Conservation (phyloP, 2,329 filamentous ascomycete species). For the Penicillium sp. region DNA sequence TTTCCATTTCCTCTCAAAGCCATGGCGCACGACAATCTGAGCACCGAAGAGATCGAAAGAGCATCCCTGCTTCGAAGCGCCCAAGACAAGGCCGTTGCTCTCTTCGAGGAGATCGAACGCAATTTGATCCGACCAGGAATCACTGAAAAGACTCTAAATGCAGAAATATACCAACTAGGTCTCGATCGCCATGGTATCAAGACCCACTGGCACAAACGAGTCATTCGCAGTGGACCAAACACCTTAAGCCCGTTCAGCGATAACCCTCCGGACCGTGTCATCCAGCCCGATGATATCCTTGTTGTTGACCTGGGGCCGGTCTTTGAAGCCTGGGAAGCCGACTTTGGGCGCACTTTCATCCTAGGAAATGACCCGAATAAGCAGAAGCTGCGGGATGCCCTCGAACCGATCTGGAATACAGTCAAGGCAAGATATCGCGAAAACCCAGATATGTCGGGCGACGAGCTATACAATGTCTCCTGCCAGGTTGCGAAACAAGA, state of each 20-base stretch:
- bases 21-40: background rate
- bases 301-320: constrained; percentile 53
- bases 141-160: constrained; percentile 47
- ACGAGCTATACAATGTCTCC: constrained; percentile 47
- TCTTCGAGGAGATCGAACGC: constrained; percentile 49
- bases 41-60: constrained; percentile 20
- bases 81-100: constrained; percentile 44
- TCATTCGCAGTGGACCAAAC: constrained; percentile 51
- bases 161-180: constrained; percentile 48
- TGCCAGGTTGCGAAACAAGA: constrained; percentile 35
- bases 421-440: constrained; percentile 42
- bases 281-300: constrained; percentile 50
- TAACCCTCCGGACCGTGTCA: constrained; percentile 49
- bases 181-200: constrained; percentile 42
- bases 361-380: constrained; percentile 48
- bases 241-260: constrained; percentile 49
- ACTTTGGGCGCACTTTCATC: constrained; percentile 54
- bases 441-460: constrained; percentile 48
- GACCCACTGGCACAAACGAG: constrained; percentile 54
- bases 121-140: constrained; percentile 48
- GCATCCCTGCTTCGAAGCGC: constrained; percentile 45
- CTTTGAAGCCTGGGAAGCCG: constrained; percentile 53
- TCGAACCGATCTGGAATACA: constrained; percentile 48
- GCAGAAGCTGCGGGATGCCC: constrained; percentile 43
- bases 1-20: background rate